Evolutionary conservation across 768 basidiomycete genomes (phyloP).

Genomic region (Holtermanniella nyarrowii): DNA sequence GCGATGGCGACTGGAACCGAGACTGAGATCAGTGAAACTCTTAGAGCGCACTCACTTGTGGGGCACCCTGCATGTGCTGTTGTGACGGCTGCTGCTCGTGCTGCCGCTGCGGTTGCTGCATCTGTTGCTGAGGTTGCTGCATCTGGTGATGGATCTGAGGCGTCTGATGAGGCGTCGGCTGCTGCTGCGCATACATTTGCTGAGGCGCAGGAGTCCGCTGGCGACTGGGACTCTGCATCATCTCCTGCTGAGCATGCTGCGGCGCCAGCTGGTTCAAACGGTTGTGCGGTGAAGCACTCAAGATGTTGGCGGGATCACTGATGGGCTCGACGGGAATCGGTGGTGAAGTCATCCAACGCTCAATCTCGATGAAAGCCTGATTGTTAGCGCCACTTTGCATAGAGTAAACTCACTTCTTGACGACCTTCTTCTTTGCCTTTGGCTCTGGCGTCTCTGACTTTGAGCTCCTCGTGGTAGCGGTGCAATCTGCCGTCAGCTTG

Average conservation of each 20-base stretch:
- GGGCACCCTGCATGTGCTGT: not conserved
- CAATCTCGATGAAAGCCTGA: slow-evolving; percentile 38
- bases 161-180: not conserved
- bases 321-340: slow-evolving; percentile 38
- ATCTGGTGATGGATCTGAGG: not conserved
- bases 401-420: slow-evolving; percentile 21
- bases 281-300: too few relatives aligned
- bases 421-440: slow-evolving; percentile 37
- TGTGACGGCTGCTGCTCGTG: slow-evolving; percentile 1
- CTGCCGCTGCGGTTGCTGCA: not conserved
- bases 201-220: slow-evolving; percentile 3
- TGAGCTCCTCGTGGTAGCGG: slow-evolving; percentile 32
- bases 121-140: slow-evolving; percentile 1
- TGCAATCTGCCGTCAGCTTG: slow-evolving; percentile 18
- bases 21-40: too few relatives aligned
- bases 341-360: slow-evolving; percentile 35
- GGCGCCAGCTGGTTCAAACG: too few relatives aligned
- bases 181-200: slow-evolving; percentile 3
- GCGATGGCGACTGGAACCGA: too few relatives aligned
- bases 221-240: slow-evolving; percentile 18
- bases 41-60: not conserved
- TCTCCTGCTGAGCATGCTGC: too few relatives aligned
- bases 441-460: slow-evolving; percentile 32
- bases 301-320: too few relatives aligned
- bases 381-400: slow-evolving; percentile 4